Conservation (phyloP, 306 rosid genomes). For the Acacia confusa region DNA sequence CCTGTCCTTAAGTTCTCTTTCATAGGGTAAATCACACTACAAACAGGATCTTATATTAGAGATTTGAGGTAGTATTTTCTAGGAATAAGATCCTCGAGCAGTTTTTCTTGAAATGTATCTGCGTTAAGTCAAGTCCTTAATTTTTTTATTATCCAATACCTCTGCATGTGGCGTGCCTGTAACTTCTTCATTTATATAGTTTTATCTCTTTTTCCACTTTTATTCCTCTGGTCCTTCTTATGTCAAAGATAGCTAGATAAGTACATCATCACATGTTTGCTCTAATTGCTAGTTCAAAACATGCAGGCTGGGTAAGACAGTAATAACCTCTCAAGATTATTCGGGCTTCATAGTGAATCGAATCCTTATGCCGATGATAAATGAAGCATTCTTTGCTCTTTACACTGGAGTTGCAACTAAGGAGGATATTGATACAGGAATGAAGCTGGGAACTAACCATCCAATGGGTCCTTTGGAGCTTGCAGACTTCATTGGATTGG, state of each 20-base stretch:
- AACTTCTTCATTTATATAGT: not conserved
- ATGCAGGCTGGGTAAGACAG: constrained; percentile 48
- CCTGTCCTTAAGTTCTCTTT: too few relatives aligned
- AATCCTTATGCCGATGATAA: constrained; percentile 90
- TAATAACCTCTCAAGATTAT: constrained; percentile 66
- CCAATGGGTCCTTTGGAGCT: constrained; percentile 97
- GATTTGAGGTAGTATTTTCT: not conserved
- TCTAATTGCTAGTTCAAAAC: constrained; percentile 7
- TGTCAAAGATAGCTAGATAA: not conserved
- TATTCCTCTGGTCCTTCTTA: not conserved
- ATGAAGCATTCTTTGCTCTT: constrained; percentile 80
- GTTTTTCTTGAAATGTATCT: not conserved
- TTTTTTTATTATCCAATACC: not conserved
- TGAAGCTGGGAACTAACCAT: constrained; percentile 94
- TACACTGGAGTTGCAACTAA: constrained; percentile 78
- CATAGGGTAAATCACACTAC: too few relatives aligned
- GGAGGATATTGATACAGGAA: constrained; percentile 87
- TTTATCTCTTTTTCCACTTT: constrained; percentile 1
- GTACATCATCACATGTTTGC: not conserved
- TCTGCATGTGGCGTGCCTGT: not conserved
- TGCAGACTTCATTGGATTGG: constrained; percentile 96
- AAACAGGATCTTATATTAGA: too few relatives aligned
- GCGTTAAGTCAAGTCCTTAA: not conserved
- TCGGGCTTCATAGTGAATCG: constrained; percentile 87
- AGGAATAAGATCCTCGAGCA: not conserved